Conservation (phyloP, 441 rosid species). For the Geranium incanum region DNA sequence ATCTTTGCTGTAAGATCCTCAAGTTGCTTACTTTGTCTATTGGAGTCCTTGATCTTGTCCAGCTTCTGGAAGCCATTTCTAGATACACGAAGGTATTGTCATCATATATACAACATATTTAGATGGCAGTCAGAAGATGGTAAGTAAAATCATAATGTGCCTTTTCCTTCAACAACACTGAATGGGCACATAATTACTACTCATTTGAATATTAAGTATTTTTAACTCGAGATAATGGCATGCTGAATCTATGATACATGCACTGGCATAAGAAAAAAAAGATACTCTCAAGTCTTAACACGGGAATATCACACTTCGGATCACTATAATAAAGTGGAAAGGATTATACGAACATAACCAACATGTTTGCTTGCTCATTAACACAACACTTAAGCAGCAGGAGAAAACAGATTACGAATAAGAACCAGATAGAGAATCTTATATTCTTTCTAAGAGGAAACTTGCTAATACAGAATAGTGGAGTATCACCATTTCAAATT, state of each 20-base stretch:
- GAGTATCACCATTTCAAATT: neutral
- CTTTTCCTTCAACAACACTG: neutral
- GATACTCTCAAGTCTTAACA: neutral
- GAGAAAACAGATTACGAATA: neutral
- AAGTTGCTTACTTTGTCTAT: conserved; percentile 27
- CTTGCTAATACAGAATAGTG: neutral
- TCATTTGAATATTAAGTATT: neutral
- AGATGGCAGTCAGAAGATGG: neutral
- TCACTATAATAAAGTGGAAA: neutral
- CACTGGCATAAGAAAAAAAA: neutral
- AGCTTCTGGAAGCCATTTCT: conserved; percentile 33
- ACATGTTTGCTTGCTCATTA: conserved; percentile 2
- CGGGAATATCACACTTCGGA: neutral
- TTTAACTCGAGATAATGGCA: neutral
- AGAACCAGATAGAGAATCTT: neutral
- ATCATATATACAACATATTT: neutral
- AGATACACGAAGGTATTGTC: conserved; percentile 3
- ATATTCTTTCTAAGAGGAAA: neutral
- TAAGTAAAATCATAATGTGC: neutral
- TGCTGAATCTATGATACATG: neutral
- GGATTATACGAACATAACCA: neutral
- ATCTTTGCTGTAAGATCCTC: conserved; percentile 31
- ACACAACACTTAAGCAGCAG: neutral
- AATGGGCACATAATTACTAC: neutral
- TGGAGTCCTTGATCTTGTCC: conserved; percentile 29